Base-by-base conservation (phyloP, 352 stramenopile genomes). In the Phytopythium litorale region DNA sequence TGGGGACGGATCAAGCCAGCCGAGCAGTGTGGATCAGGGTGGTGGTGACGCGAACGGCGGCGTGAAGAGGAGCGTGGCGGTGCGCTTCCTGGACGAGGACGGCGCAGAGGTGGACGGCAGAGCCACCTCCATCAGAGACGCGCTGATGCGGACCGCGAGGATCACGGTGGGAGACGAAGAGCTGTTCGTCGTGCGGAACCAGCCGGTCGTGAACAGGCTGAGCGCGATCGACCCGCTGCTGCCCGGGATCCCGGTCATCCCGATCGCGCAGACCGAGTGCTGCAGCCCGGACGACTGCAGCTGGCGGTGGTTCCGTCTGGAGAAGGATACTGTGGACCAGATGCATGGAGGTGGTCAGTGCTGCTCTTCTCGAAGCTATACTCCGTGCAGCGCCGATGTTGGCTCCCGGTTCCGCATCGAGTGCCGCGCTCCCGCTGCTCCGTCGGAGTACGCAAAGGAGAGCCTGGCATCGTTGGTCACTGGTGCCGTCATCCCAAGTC, bases 301-400 rank as follows among this genome's bases (percentile, higher is more conserved):
- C 3, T 94, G 84, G 84, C 58, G 56, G 12, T 94, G 84, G 84
- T 75, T 75, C 68, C 78, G 73, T 19, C 48, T 89, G 4, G 42
- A 63, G 4, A 23, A 13, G 0, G 37, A 42, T 7, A n/a, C 13
- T 4, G n/a, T 28, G 18, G 42, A 62, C 13, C 19, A 56, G 16
- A 50, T 58, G 58, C 21, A 21, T 15, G 18, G 46, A 53, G 13
- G 43, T 11, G 62, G 66, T 25, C 56, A 77, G 2, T 69, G 72
- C 19, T 46, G 53, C 28, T 63, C 52, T 0, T 53, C 64, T 42
- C 62, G 68, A 42, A 62, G 80, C 19, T 89, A 85, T 13, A 75
- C 69, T 0, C 81, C 80, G 4, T 79, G 66, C 2, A 30, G 50
- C 9, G 28, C 68, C 3, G 78, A 93, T 11, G 28, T 89, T 13